Percentiles rank a stretch among this genome's conserved stretches.
Conservation (phyloP, 495 filamentous ascomycete species). For the Podospora bellae-mahoneyi region DNA sequence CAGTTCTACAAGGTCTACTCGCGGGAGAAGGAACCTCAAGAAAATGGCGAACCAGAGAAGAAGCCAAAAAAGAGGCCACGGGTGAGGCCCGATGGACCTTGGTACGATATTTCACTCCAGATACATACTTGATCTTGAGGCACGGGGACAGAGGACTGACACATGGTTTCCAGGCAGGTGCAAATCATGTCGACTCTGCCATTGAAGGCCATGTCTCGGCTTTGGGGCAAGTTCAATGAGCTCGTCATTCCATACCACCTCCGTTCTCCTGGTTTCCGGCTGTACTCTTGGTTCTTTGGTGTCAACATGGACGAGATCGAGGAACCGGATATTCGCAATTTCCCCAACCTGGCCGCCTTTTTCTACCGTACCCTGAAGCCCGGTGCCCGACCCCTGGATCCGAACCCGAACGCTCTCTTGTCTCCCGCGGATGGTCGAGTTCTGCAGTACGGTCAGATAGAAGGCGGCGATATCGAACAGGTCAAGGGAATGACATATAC, state of each 20-base stretch:
- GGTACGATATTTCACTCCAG: conserved; percentile 47
- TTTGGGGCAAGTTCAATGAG: conserved; percentile 97
- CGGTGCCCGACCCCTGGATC: conserved; percentile 81
- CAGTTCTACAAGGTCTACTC: conserved; percentile 77
- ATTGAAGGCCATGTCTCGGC: conserved; percentile 83
- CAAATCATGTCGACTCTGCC: conserved; percentile 95
- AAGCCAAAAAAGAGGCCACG: conserved; percentile 63
- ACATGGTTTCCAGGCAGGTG: conserved; percentile 62
- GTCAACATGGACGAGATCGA: conserved; percentile 87
- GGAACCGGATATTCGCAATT: conserved; percentile 81
- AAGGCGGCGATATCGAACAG: conserved; percentile 93
- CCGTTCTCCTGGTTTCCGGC: conserved; percentile 87
- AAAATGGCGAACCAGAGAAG: conserved; percentile 36
- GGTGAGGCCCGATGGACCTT: conserved; percentile 82
- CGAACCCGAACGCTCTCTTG: conserved; percentile 70
- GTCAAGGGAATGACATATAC: conserved; percentile 99
- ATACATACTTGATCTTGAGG: not conserved
- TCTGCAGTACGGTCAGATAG: conserved; percentile 87
- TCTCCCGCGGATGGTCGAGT: conserved; percentile 88
- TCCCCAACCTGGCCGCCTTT: conserved; percentile 91
- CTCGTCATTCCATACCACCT: conserved; percentile 85
- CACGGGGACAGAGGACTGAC: conserved; percentile 9
- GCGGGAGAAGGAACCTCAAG: conserved; percentile 54
- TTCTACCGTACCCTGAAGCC: conserved; percentile 95
- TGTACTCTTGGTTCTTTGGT: conserved; percentile 90